These are phyloP conservation scores for Cyphellophora attinorum DNA, from an alignment of 2,329 filamentous ascomycete species.

Conservation along the genomic window DNA sequence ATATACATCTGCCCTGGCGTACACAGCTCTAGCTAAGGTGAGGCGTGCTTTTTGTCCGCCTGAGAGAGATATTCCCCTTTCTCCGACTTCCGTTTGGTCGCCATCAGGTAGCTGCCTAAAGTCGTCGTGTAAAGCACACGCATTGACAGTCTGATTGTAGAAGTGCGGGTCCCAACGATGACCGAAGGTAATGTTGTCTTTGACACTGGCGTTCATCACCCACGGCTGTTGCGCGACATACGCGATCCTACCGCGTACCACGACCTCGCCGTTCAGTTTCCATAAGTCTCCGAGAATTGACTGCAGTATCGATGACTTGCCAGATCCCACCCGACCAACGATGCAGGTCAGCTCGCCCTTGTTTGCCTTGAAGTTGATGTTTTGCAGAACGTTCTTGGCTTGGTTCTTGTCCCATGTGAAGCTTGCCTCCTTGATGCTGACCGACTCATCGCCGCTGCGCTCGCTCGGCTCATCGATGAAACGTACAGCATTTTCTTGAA, in stretches of 20 bases:
- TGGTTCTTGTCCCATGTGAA: constrained; percentile 94
- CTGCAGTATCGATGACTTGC: constrained; percentile 88
- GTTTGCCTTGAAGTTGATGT: constrained; percentile 79
- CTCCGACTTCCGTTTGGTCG: constrained; percentile 91
- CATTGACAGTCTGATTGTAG: constrained; percentile 85
- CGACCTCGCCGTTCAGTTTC: constrained; percentile 76
- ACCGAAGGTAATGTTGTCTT: constrained; percentile 94
- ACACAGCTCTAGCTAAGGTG: constrained; percentile 85
- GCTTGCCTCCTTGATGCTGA: constrained; percentile 71
- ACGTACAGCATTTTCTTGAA: constrained; percentile 74
- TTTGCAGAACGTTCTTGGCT: constrained; percentile 56
- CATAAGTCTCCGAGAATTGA: constrained; percentile 83
- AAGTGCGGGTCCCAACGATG: constrained; percentile 89
- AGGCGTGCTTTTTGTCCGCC: constrained; percentile 93
- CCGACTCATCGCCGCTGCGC: constrained; percentile 73
- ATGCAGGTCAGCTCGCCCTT: constrained; percentile 92
- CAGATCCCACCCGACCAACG: constrained; percentile 86
- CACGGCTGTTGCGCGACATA: constrained; percentile 91
- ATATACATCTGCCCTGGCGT: constrained; percentile 93
- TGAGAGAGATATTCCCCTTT: constrained; percentile 90
- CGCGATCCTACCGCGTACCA: constrained; percentile 71
- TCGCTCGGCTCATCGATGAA: constrained; percentile 56
- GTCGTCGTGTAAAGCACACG: constrained; percentile 83
- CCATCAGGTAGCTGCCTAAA: constrained; percentile 89
- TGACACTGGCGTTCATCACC: constrained; percentile 96